A percentile compares a stretch with the other conserved stretches of the same genome.
These are phyloP conservation scores for Cladophialophora carrionii DNA, from an alignment of 2,329 filamentous ascomycete genomes.

Conservation along the genomic window DNA sequence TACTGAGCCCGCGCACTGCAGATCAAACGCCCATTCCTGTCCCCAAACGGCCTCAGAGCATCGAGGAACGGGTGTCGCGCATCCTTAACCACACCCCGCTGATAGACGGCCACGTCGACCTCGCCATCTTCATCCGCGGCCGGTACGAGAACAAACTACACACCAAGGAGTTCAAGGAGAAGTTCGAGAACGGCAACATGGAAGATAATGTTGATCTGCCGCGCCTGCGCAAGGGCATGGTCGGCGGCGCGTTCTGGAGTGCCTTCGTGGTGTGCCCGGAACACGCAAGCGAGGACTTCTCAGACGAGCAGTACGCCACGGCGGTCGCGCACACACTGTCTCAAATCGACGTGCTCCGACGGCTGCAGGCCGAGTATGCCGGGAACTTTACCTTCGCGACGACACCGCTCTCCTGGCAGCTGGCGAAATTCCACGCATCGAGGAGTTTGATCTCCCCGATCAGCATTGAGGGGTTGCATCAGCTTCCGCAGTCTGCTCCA, in stretches of 20 bases:
- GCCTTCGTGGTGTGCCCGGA: slow-evolving; percentile 77
- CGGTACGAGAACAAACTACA: slow-evolving; percentile 78
- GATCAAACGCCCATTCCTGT: slow-evolving; percentile 19
- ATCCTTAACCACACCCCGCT: slow-evolving; percentile 54
- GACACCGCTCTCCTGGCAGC: slow-evolving; percentile 59
- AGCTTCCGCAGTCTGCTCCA: slow-evolving; percentile 77
- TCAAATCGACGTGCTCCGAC: slow-evolving; percentile 73
- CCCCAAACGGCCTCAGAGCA: slow-evolving; percentile 30
- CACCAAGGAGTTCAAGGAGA: slow-evolving; percentile 68
- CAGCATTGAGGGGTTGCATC: slow-evolving; percentile 85
- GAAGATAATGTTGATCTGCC: slow-evolving; percentile 76
- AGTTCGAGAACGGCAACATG: slow-evolving; percentile 72
- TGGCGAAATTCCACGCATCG: slow-evolving; percentile 60
- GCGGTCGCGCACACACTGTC: slow-evolving; percentile 69
- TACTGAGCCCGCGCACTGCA: slow-evolving; percentile 25
- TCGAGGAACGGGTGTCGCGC: slow-evolving; percentile 48
- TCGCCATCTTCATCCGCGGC: slow-evolving; percentile 72
- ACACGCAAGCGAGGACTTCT: slow-evolving; percentile 57
- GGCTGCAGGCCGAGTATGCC: slow-evolving; percentile 67
- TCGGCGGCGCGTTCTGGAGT: slow-evolving; percentile 92
- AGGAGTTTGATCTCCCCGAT: slow-evolving; percentile 75
- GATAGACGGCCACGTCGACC: slow-evolving; percentile 84
- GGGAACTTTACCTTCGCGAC: slow-evolving; percentile 63
- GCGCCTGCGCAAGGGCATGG: slow-evolving; percentile 69
- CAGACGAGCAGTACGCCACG: slow-evolving; percentile 43